Evolutionary conservation across 805 yeast species (phyloP), one percentile per base, ranked within the genome.

Genomic region (Hanseniaspora taiwanica): DNA sequence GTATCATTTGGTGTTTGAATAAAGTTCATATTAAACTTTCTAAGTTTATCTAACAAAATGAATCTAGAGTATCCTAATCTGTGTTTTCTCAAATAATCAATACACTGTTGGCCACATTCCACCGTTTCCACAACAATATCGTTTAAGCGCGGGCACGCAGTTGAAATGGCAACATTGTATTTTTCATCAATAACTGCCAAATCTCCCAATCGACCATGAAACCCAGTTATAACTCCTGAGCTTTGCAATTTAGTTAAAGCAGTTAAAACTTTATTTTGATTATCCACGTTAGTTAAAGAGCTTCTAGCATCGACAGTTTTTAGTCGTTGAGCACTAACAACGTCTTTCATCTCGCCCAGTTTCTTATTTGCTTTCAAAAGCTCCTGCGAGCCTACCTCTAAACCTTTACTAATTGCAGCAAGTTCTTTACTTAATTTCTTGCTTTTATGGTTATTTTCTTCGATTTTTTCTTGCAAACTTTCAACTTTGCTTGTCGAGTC

Each of bases 151-250:
- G 94, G 86, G 48, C 91, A 85, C 0, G 96, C 97, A 0, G 97
- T 91, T 0, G 97, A 86, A 7, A 91, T 76, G 0, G 98, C 98
- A 39, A 86, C 73, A 59, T 93, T 97, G 56, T 81, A 91, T 51
- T 74, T 71, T 47, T 81, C 83, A 55, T 85, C 95, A 46, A 91
- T 91, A 2, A 72, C 69, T n/a, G 96, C 99, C 35, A 91, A 63
- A 49, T 85, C 94, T 14, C 98, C 99, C 13, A 91, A 63, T 46
- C 96, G 68, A 0, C 97, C 98, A 55, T 83, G 69, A 49, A 89
- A 83, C 0, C 97, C 98, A 6, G 64, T 63, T 19, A 93, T 72
- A 50, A 94, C 69, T 5, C 96, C 96, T 3, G 91, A 71, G 41
- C 77, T 76, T 42, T 79, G 79, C 29, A 91, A 61, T 46, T 80